Evolutionary conservation across 495 filamentous ascomycete genomes (phyloP), one percentile per base, ranked within the genome.

Genomic region (Parachaetomium inaequale): DNA sequence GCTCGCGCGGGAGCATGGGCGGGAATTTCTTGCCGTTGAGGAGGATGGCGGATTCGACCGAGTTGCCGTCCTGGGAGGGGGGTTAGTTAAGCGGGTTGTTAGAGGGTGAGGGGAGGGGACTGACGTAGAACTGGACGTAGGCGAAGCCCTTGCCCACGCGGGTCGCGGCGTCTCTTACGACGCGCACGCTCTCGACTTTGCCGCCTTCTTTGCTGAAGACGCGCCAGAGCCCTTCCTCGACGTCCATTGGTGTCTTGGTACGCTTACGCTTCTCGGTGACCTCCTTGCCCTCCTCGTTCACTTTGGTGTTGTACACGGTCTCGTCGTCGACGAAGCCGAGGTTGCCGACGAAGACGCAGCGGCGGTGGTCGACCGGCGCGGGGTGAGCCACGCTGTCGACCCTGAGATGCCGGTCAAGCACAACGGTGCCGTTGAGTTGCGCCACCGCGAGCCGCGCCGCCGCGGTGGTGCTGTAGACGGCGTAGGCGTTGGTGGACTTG

Each of bases 271-370:
- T 88, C 66, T 86, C 87, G 3, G 73, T 78, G 21, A 78, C 71
- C 28, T 74, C 70, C 28, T 72, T 71, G 55, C 73, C 73, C 7
- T 76, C 74, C 3, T 78, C 79, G 52, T 87, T 83, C n/a, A 82
- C 81, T 36, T 83, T 85, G 42, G 82, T 79, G 46, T 82, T 78
- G 15, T 88, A 70, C 46, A 82, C 76, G 42, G 76, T 87, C 74
- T 94, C 91, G 61, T 93, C 88, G 66, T 96, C 92, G 2, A 97
- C 90, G 66, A 98, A 98, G 45, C 92, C 91, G 11, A 99, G 84
- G 71, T 98, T 98, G 11, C 95, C 95, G 14, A 99, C 90, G 68
- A 98, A 99, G 4, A 99, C 88, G 75, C 95, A 99, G 55, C 92
- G 86, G 51, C 88, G 85, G 69, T 96, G 83, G 68, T 96, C 93